phyloP scores from a whole-genome alignment of 371 early-diverging fungal species.

The Capniomyces stellatus region DNA sequence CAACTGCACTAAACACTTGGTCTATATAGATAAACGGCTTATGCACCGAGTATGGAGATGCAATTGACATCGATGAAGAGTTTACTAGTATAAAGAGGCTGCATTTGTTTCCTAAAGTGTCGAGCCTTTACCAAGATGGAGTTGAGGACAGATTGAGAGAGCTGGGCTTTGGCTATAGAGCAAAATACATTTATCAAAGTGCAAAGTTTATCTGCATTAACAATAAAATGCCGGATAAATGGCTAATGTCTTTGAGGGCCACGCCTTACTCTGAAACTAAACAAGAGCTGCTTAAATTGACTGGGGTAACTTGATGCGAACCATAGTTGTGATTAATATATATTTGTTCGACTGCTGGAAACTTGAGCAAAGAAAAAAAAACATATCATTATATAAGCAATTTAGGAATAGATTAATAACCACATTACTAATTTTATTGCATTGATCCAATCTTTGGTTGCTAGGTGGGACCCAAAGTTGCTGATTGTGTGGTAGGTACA shows the following conservation, averaged over 20 bases:
- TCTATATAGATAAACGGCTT: slow-evolving; percentile 41
- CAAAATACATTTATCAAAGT: slow-evolving; percentile 64
- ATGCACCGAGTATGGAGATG: slow-evolving; percentile 39
- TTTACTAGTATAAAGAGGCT: slow-evolving; percentile 23
- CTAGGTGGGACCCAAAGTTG: slow-evolving; percentile 77
- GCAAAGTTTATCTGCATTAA: slow-evolving; percentile 30
- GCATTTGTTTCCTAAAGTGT: slow-evolving; percentile 52
- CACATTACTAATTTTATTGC: no score
- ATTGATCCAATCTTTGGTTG: no score
- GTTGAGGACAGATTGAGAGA: slow-evolving; percentile 47
- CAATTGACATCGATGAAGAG: slow-evolving; percentile 25
- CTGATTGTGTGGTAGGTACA: slow-evolving; percentile 78
- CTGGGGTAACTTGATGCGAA: slow-evolving; percentile 30
- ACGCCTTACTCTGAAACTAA: slow-evolving; percentile 37
- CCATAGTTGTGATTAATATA: no score
- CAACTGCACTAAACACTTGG: neutral
- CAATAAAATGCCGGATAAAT: slow-evolving; percentile 29
- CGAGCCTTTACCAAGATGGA: slow-evolving; percentile 27
- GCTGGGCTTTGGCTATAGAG: slow-evolving; percentile 90
- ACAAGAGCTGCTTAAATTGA: slow-evolving; percentile 36
- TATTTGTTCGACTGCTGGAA: no score
- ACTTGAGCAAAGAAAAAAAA: no score
- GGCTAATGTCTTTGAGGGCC: slow-evolving; percentile 39
- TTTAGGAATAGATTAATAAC: no score
- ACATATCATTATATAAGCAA: no score